A percentile compares a stretch with the other conserved stretches of the same genome.
Conservation (phyloP, 2,329 filamentous ascomycete genomes). For the Cytospora leucostoma region DNA sequence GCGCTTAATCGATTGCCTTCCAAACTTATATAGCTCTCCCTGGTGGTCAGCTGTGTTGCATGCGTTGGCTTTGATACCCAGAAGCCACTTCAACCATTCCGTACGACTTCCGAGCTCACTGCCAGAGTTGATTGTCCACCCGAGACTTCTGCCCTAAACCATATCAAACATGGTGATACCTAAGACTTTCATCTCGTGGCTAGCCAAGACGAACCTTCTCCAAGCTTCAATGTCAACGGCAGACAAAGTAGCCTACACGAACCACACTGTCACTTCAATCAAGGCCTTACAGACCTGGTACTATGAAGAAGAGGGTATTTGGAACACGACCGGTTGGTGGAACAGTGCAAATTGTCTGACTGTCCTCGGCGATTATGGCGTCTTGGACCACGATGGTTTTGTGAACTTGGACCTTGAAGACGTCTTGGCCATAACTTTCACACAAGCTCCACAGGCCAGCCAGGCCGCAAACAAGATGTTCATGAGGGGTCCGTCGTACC, state of each 20-base stretch:
- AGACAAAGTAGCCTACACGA: constrained; percentile 36
- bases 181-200: constrained; percentile 4
- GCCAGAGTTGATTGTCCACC: neutral
- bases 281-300: constrained; percentile 62
- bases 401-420: constrained; percentile 42
- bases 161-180: neutral
- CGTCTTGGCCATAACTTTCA: constrained; percentile 49
- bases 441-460: constrained; percentile 44
- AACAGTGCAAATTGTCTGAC: constrained; percentile 70
- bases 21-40: neutral
- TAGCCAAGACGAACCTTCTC: constrained; percentile 4
- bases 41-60: neutral
- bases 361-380: constrained; percentile 57
- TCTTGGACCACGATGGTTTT: constrained; percentile 38
- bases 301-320: constrained; percentile 60
- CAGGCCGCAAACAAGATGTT: constrained; percentile 42
- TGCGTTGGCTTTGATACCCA: neutral
- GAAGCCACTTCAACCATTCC: neutral
- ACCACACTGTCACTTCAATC: constrained; percentile 39
- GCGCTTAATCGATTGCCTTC: neutral
- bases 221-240: constrained; percentile 15
- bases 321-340: constrained; percentile 71
- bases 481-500: constrained; percentile 35
- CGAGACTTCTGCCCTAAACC: neutral
- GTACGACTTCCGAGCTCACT: neutral